Evolutionary conservation across 2,329 filamentous ascomycete species (phyloP), one percentile per base, ranked within the genome.

Genomic region (Xylariaceae sp.): DNA sequence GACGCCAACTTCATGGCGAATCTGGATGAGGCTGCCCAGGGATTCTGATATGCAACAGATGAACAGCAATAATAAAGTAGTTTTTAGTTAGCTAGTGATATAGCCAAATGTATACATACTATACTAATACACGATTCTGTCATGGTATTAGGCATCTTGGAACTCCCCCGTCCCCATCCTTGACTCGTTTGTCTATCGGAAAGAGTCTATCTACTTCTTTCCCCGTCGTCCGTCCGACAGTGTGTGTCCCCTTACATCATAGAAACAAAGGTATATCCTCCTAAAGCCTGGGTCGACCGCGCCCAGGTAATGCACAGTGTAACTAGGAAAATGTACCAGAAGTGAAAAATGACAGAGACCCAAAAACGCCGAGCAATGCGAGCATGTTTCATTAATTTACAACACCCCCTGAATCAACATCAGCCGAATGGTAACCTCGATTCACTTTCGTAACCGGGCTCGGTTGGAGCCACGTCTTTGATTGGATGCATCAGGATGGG

Each of bases 401-500:
- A n/a, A n/a, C n/a, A n/a, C n/a, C n/a, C n/a, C n/a, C n/a, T n/a
- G 21, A 24, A 11, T 11, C 21, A 21, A n/a, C n/a, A 18, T 38
- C 40, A 51, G 19, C 48, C 48, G 32, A 51, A 69, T 4, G 66
- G 63, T 31, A 70, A 51, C 40, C 52, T 58, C 4, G 64, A 68
- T 33, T 67, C 62, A 36, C 63, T 67, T 38, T 56, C 50, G 34
- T 64, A 62, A 12, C 68, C 70, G 12, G 64, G 61, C 40, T 64
- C 59, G 3, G 73, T 78, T 24, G 69, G 67, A 44, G 67, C 64
- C 2, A 76, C 69, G 47, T 79, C 69, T 59, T 80, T 79, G 57
- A 81, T 67, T 3, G 75, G 75, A 45, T 79, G 76, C 31, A 81
- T 59, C 47, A 81, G 62, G 50, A 81, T 70, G 1, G 74, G 68